Evolutionary conservation across 2,329 filamentous ascomycete species (phyloP).

Genomic region (Xylariaceae sp.): DNA sequence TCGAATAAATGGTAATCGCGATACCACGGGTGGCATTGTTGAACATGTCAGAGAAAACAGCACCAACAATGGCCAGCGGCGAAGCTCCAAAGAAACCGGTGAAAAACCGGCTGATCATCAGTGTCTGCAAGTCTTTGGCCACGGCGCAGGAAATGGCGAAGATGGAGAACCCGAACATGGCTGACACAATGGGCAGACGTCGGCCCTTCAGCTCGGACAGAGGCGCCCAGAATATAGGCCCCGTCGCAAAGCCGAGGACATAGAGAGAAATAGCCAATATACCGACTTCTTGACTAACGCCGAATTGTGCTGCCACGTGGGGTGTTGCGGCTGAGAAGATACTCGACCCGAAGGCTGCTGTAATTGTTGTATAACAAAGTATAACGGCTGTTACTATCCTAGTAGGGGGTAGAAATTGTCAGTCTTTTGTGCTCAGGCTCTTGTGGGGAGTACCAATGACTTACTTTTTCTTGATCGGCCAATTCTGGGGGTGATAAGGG

Average conservation of each 20-base stretch:
- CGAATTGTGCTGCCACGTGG: constrained; percentile 53
- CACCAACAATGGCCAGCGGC: constrained; percentile 64
- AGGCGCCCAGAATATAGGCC: constrained; percentile 66
- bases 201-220: constrained; percentile 69
- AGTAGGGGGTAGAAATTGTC: background rate
- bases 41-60: constrained; percentile 70
- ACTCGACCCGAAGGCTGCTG: constrained; percentile 67
- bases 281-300: constrained; percentile 59
- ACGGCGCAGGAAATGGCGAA: constrained; percentile 63
- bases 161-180: constrained; percentile 66
- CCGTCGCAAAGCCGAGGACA: constrained; percentile 62
- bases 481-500: constrained; percentile 83
- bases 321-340: constrained; percentile 67
- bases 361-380: constrained; percentile 69
- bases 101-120: constrained; percentile 71
- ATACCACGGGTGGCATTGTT: constrained; percentile 58
- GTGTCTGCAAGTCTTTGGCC: constrained; percentile 62
- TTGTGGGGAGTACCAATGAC: constrained; percentile 29
- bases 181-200: constrained; percentile 54
- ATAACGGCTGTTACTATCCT: constrained; percentile 62
- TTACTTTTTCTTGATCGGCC: constrained; percentile 73
- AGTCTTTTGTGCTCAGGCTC: no score
- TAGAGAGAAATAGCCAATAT: constrained; percentile 64
- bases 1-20: constrained; percentile 55
- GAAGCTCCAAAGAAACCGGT: constrained; percentile 68